Percentiles rank a stretch among this genome's conserved stretches.
Evolutionary conservation across 2,329 filamentous ascomycete genomes (phyloP).

Genomic region (Lasiodiplodia theobromae): DNA sequence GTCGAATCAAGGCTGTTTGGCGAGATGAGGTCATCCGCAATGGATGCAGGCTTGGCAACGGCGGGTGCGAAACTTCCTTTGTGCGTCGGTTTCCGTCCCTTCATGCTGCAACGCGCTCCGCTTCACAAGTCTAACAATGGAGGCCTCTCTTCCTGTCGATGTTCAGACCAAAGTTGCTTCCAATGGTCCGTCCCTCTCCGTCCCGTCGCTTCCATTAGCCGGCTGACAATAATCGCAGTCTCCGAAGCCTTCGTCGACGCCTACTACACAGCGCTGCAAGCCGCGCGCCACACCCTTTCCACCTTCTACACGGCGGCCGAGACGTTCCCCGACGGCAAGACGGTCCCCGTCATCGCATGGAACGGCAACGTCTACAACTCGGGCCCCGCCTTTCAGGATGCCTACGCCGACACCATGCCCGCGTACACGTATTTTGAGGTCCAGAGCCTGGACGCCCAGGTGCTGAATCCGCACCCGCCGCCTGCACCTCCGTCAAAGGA

Average conservation of each 20-base stretch:
- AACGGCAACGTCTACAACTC: slow-evolving; percentile 74
- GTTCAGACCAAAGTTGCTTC: slow-evolving; percentile 20
- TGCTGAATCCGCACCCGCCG: slow-evolving; percentile 69
- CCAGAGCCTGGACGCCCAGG: slow-evolving; percentile 77
- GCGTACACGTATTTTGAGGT: slow-evolving; percentile 71
- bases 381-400: slow-evolving; percentile 69
- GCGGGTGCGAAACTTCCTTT: not conserved
- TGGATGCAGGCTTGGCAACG: slow-evolving; percentile 26
- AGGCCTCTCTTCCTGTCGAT: slow-evolving; percentile 7
- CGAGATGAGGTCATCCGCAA: slow-evolving; percentile 22
- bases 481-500: not conserved
- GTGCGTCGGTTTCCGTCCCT: not conserved
- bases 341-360: slow-evolving; percentile 73
- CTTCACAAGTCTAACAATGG: not conserved
- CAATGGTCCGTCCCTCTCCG: not conserved
- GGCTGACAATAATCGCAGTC: slow-evolving; percentile 53
- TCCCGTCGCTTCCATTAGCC: not conserved
- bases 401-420: slow-evolving; percentile 72
- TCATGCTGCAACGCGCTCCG: not conserved
- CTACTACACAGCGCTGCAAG: slow-evolving; percentile 79
- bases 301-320: slow-evolving; percentile 74
- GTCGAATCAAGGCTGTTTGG: slow-evolving; percentile 8
- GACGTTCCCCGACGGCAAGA: slow-evolving; percentile 60
- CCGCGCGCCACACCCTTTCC: slow-evolving; percentile 62
- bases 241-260: slow-evolving; percentile 74